Evolutionary conservation across 306 rosid species (phyloP).

Genomic region (Abrus pulchellus): DNA sequence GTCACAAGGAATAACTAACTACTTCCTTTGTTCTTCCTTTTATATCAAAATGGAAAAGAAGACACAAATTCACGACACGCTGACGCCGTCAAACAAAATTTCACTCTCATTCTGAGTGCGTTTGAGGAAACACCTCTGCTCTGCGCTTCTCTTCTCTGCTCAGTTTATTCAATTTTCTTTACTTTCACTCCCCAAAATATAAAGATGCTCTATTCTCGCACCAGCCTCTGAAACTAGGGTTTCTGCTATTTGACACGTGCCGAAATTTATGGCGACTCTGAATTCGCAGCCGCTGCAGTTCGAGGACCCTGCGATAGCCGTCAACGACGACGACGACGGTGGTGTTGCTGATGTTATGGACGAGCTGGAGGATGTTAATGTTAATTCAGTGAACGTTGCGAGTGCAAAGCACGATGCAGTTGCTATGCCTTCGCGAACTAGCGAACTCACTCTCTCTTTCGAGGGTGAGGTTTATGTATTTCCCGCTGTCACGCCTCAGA

Average conservation of each 20-base stretch:
- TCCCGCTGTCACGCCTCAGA: conserved; percentile 86
- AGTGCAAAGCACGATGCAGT: conserved; percentile 56
- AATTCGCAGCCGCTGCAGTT: conserved; percentile 77
- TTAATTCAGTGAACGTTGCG: conserved; percentile 57
- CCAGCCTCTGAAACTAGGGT: conserved; percentile 61
- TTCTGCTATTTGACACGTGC: conserved; percentile 43
- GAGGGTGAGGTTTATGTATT: conserved; percentile 98
- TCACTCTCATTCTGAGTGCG: conserved; percentile 53
- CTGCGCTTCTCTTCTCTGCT: conserved; percentile 11
- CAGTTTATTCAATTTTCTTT: conserved; percentile 5
- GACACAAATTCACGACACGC: conserved; percentile 22
- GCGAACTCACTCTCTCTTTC: conserved; percentile 96
- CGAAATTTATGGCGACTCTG: conserved; percentile 67
- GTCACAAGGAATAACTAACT: conserved; percentile 22
- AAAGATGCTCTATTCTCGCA: conserved; percentile 48
- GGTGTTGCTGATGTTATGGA: conserved; percentile 69
- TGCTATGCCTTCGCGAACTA: conserved; percentile 69
- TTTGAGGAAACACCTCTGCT: conserved; percentile 52
- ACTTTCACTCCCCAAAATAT: conserved; percentile 15
- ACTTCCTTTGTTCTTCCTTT: background rate
- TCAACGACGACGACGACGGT: conserved; percentile 63
- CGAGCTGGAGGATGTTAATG: conserved; percentile 64
- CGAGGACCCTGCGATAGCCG: conserved; percentile 55
- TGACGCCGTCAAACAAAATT: conserved; percentile 49
- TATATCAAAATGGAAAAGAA: background rate